Evolutionary conservation across 441 rosid genomes (phyloP).

Genomic region (Manihot esculenta): DNA sequence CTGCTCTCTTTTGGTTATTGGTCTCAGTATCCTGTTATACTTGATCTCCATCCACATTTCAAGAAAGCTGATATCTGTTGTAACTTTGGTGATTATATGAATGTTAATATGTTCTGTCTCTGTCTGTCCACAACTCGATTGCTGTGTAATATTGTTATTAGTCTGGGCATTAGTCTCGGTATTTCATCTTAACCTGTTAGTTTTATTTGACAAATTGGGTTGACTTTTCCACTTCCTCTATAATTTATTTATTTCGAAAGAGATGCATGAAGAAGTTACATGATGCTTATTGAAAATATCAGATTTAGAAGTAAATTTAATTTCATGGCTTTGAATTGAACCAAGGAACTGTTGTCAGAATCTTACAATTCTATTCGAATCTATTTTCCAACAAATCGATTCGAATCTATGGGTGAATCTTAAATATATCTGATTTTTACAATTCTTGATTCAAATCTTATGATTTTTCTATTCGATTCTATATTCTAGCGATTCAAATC

Average conservation of each 20-base stretch:
- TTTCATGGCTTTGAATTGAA: background rate
- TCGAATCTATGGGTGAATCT: no score
- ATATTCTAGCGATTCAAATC: no score
- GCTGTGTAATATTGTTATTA: background rate
- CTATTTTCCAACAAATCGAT: no score
- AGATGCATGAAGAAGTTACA: background rate
- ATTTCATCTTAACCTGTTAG: background rate
- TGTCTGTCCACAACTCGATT: background rate
- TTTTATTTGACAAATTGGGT: background rate
- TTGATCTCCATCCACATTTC: background rate
- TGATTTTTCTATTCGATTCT: no score
- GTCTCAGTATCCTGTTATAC: background rate
- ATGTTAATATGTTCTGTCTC: background rate
- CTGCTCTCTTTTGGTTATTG: background rate
- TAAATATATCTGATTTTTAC: no score
- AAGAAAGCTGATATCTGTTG: background rate
- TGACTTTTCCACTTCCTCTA: background rate
- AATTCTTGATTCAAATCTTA: no score
- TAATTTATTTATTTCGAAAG: background rate
- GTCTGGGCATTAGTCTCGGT: background rate
- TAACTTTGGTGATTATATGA: background rate
- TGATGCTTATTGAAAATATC: background rate
- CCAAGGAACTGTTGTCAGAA: no score
- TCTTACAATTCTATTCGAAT: no score
- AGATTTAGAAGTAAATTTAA: background rate